Evolutionary conservation across 768 basidiomycete genomes (phyloP).

Genomic region (Neoboletus subvelutipes): DNA sequence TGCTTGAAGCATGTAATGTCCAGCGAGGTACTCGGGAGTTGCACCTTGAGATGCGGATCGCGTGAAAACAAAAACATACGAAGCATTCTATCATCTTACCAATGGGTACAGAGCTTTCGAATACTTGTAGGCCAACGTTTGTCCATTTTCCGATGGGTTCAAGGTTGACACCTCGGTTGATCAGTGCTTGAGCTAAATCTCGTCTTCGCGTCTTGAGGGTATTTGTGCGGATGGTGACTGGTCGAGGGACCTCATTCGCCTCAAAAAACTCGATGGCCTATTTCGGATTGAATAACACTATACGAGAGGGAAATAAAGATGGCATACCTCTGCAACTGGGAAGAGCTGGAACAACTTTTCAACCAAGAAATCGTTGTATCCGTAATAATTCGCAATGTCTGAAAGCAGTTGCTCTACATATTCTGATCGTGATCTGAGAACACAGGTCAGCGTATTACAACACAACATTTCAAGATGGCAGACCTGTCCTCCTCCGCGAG

Average conservation of each 20-base stretch:
- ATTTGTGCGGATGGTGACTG: slow-evolving; percentile 97
- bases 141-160: slow-evolving; percentile 99
- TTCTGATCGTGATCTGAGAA: slow-evolving; percentile 77
- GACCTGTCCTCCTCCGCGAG: slow-evolving; percentile 67
- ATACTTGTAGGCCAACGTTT: slow-evolving; percentile 97
- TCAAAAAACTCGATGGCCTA: slow-evolving; percentile 99
- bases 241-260: slow-evolving; percentile 92
- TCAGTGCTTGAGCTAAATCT: slow-evolving; percentile 89
- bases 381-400: slow-evolving; percentile 95
- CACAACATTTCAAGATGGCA: slow-evolving; percentile 4
- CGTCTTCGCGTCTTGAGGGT: slow-evolving; percentile 90
- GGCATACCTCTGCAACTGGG: slow-evolving; percentile 80
- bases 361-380: slow-evolving; percentile 93
- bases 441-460: slow-evolving; percentile 5
- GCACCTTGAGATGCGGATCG: slow-evolving; percentile 52
- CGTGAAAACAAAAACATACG: not conserved
- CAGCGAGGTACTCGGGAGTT: slow-evolving; percentile 97
- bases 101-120: slow-evolving; percentile 93
- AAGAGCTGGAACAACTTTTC: slow-evolving; percentile 96
- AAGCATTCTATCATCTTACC: slow-evolving; percentile 43
- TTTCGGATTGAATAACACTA: slow-evolving; percentile 2
- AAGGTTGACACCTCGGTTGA: slow-evolving; percentile 95
- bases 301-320: not conserved
- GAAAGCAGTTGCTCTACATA: slow-evolving; percentile 84
- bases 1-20: slow-evolving; percentile 99